Conservation (phyloP, 352 stramenopile genomes). For the Globisporangium camurandrum region DNA sequence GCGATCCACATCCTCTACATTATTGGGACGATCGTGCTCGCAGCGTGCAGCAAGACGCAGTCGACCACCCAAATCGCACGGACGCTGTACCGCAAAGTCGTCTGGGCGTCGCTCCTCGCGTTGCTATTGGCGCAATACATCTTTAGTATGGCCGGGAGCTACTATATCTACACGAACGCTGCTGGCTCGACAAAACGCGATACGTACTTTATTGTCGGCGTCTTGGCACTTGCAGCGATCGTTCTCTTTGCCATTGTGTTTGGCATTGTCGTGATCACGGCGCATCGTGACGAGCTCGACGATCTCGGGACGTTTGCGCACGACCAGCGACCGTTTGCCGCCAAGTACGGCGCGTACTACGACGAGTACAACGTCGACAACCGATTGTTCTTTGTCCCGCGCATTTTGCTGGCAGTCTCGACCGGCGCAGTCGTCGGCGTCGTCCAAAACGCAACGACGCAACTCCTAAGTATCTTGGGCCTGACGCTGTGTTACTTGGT, state of each 20-base stretch:
- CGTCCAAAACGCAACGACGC: conserved; percentile 52
- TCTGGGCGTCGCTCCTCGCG: conserved; percentile 62
- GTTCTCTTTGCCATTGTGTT: conserved; percentile 56
- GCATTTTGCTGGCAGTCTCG: conserved; percentile 60
- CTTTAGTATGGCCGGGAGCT: conserved; percentile 77
- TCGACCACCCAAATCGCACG: conserved; percentile 41
- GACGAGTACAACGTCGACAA: conserved; percentile 89
- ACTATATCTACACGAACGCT: conserved; percentile 47
- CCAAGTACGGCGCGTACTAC: conserved; percentile 83
- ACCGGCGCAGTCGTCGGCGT: conserved; percentile 69
- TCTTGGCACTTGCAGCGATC: conserved; percentile 34
- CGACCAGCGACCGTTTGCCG: conserved; percentile 66
- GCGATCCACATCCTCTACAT: conserved; percentile 57
- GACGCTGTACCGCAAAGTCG: conserved; percentile 78
- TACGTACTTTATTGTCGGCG: conserved; percentile 33
- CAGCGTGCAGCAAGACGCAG: conserved; percentile 45
- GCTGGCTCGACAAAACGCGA: conserved; percentile 16
- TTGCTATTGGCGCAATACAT: conserved; percentile 83
- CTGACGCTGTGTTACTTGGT: conserved; percentile 68
- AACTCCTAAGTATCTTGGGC: conserved; percentile 67
- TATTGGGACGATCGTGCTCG: conserved; percentile 43
- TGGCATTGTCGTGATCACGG: conserved; percentile 54
- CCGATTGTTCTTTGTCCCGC: conserved; percentile 82
- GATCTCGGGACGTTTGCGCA: conserved; percentile 75
- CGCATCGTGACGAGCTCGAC: conserved; percentile 58